Conservation (phyloP, 768 basidiomycete genomes). For the Suillus tomentosus region DNA sequence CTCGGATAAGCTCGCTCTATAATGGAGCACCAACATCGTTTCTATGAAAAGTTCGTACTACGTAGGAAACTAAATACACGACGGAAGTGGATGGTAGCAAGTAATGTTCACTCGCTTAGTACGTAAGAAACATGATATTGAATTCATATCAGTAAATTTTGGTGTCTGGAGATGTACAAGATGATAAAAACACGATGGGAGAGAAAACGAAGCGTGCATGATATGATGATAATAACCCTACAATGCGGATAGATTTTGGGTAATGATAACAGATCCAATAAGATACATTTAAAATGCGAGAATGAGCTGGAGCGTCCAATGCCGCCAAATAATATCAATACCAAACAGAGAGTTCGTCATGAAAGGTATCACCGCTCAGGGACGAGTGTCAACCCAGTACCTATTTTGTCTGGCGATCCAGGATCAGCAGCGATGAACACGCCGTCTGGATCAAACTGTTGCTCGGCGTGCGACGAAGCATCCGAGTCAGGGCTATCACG, state of each 20-base stretch:
- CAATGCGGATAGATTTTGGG: conserved; percentile 6
- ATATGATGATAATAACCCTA: conserved; percentile 1
- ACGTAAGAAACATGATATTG: conserved; percentile 1
- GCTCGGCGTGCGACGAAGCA: conserved; percentile 20
- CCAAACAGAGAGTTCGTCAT: neutral
- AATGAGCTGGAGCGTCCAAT: conserved; percentile 7
- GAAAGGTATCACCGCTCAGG: conserved; percentile 43
- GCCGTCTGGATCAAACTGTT: conserved; percentile 46
- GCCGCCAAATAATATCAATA: neutral
- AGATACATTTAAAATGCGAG: conserved; percentile 7
- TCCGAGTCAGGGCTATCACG: conserved; percentile 18
- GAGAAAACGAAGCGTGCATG: neutral
- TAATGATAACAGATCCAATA: conserved; percentile 8
- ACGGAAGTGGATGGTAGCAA: no score
- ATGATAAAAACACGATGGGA: conserved; percentile 2
- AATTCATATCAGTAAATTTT: neutral
- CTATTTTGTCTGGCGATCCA: conserved; percentile 46
- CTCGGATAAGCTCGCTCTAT: no score
- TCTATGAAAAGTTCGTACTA: no score
- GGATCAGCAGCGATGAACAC: conserved; percentile 38
- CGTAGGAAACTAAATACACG: no score
- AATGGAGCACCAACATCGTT: no score
- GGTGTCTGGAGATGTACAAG: conserved; percentile 4
- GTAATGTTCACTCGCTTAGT: neutral
- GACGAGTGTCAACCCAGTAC: conserved; percentile 41